Percentiles rank a stretch among this genome's conserved stretches.
phyloP scores from a whole-genome alignment of 2,329 filamentous ascomycete genomes.

The Sporothrix pseudoabietina region DNA sequence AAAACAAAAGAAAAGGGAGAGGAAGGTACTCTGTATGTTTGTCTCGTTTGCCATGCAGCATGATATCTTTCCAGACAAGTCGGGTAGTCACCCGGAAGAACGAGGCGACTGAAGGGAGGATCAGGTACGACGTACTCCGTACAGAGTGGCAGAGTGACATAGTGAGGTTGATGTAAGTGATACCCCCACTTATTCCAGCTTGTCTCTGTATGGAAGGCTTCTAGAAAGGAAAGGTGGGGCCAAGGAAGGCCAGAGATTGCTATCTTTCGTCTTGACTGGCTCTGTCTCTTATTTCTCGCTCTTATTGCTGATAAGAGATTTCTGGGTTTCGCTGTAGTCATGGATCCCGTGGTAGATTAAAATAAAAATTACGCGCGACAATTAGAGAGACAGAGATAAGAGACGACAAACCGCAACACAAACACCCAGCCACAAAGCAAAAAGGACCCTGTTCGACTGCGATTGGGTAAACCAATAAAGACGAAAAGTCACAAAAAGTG shows the following conservation, averaged over 20 bases:
- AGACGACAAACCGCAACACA: background rate
- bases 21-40: constrained; percentile 8
- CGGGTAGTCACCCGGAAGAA: background rate
- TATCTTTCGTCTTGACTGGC: background rate
- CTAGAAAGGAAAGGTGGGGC: constrained; percentile 29
- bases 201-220: constrained; percentile 31
- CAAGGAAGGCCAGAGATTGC: background rate
- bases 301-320: constrained; percentile 27
- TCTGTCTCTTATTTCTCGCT: background rate
- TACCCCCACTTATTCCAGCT: constrained; percentile 2
- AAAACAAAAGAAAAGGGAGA: background rate
- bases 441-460: background rate
- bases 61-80: background rate
- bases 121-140: no score
- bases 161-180: background rate
- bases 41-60: constrained; percentile 10
- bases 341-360: constrained; percentile 3
- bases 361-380: constrained; percentile 24
- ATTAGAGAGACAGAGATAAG: constrained; percentile 21
- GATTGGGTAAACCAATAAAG: constrained; percentile 3
- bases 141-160: background rate
- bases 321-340: background rate
- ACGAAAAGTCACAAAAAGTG: background rate
- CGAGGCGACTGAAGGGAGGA: background rate
- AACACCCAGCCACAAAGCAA: background rate